These are phyloP conservation scores for Tuber aestivum DNA, from an alignment of 495 filamentous ascomycete genomes.

Conservation along the genomic window DNA sequence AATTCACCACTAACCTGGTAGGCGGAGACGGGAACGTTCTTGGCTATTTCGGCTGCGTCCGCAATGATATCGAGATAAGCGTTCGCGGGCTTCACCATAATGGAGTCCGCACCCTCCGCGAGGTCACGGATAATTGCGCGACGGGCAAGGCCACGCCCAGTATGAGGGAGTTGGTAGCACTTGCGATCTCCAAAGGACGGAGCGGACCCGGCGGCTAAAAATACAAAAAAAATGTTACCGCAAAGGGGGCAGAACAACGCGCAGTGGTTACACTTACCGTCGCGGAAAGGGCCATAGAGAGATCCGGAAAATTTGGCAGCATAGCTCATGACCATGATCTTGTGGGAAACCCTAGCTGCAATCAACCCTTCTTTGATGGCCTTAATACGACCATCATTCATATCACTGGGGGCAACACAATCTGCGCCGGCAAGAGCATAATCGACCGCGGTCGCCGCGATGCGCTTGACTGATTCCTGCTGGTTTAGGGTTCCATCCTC, in stretches of 20 bases:
- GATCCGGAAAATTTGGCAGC: slow-evolving; percentile 95
- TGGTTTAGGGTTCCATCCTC: slow-evolving; percentile 93
- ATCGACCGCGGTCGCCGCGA: slow-evolving; percentile 84
- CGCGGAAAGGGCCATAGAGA: slow-evolving; percentile 93
- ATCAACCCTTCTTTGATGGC: slow-evolving; percentile 96
- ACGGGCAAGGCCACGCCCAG: slow-evolving; percentile 84
- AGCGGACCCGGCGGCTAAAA: slow-evolving; percentile 70
- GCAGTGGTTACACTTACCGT: slow-evolving; percentile 44
- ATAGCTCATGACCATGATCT: slow-evolving; percentile 90
- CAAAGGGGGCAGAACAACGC: not conserved
- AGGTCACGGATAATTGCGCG: slow-evolving; percentile 88
- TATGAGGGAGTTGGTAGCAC: slow-evolving; percentile 93
- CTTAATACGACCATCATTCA: slow-evolving; percentile 95
- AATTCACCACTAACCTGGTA: slow-evolving; percentile 97
- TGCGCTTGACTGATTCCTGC: slow-evolving; percentile 79
- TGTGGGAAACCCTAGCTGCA: slow-evolving; percentile 81
- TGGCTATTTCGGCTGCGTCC: slow-evolving; percentile 87
- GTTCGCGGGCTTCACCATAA: slow-evolving; percentile 96
- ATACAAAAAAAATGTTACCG: not conserved
- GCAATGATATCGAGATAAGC: slow-evolving; percentile 94
- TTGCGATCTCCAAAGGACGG: slow-evolving; percentile 90
- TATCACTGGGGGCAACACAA: slow-evolving; percentile 93
- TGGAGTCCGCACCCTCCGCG: slow-evolving; percentile 88
- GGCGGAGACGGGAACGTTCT: slow-evolving; percentile 82
- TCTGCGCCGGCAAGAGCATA: slow-evolving; percentile 92